Evolutionary conservation across 305 asterid genomes (phyloP), one percentile per base, ranked within the genome.

Genomic region (Andrographis paniculata): DNA sequence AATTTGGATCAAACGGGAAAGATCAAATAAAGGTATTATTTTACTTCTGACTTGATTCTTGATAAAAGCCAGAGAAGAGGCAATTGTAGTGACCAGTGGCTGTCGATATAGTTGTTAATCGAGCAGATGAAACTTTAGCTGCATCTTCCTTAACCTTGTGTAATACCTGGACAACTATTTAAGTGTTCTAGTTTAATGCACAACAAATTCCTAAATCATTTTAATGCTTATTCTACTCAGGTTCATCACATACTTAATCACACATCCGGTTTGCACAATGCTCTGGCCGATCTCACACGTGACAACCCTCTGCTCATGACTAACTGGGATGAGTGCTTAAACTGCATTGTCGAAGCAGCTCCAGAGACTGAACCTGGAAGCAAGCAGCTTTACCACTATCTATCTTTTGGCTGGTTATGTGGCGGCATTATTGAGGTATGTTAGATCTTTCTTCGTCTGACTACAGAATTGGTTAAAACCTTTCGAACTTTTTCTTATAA

Each of bases 161-260:
- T 13, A 20, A 21, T 45, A 48, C 59, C 36, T 8, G 8, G 8
- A 8, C 28, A 23, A 23, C 10, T 28, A n/a, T n/a, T n/a, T n/a
- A n/a, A n/a, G 33, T 28, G 7, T 28, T 28, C 1, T 9, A 6
- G 2, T 1, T 28, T 28, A 28, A 28, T 6, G 9, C 33, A 28
- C 11, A 11, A 35, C 6, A 35, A 11, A 35, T 35, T 14, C 16
- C 3, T 35, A 12, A 12, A 44, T 20, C 23, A 51, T 55, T 20
- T 41, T 9, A 15, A 33, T 52, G 46, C 60, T 44, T 37, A 52
- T 52, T 54, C 42, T 55, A 20, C 41, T 52, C 58, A 91, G 99
- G 99, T 91, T 65, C 92, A 91, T 69, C 99, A 91, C 48, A 94
- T 83, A 78, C 99, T 91, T 41, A 91, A 86, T 72, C 99, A 91